A percentile compares a stretch with the other conserved stretches of the same genome.
These are phyloP conservation scores for Mycena polygramma DNA, from an alignment of 768 basidiomycete genomes.

Conservation along the genomic window DNA sequence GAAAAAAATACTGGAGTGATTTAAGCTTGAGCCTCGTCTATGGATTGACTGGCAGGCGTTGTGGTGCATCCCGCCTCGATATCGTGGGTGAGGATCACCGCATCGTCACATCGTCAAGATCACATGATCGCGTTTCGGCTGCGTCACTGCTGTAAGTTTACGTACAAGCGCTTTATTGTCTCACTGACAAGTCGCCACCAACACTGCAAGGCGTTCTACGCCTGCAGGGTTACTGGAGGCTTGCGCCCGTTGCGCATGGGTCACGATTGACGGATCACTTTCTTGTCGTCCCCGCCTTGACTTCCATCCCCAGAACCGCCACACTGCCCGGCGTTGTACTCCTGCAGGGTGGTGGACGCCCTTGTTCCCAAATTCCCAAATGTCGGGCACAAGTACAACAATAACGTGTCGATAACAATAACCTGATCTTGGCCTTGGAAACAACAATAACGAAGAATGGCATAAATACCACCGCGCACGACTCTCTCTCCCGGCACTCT, in stretches of 20 bases:
- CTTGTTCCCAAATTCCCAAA: not conserved
- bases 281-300: not conserved
- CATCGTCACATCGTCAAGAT: not conserved
- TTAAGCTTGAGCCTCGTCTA: not conserved
- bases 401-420: conserved; percentile 20
- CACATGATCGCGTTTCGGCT: conserved; percentile 10
- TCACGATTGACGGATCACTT: not conserved
- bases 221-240: conserved; percentile 15
- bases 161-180: not conserved
- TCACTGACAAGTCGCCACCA: conserved; percentile 2
- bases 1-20: too few species aligned
- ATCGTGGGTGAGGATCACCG: not conserved
- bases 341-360: conserved; percentile 13
- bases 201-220: conserved; percentile 29
- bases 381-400: conserved; percentile 2
- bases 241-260: not conserved
- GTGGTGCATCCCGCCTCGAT: too few species aligned
- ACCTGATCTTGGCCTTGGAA: conserved; percentile 13
- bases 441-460: conserved; percentile 3
- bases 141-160: not conserved
- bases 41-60: too few species aligned
- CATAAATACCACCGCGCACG: conserved; percentile 19
- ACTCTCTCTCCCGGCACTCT: conserved; percentile 8
- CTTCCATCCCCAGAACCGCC: too few species aligned
- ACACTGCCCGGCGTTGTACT: conserved; percentile 25